Evolutionary conservation across 2,329 filamentous ascomycete species (phyloP), one percentile per base, ranked within the genome.

Genomic region (Alternaria sp.): DNA sequence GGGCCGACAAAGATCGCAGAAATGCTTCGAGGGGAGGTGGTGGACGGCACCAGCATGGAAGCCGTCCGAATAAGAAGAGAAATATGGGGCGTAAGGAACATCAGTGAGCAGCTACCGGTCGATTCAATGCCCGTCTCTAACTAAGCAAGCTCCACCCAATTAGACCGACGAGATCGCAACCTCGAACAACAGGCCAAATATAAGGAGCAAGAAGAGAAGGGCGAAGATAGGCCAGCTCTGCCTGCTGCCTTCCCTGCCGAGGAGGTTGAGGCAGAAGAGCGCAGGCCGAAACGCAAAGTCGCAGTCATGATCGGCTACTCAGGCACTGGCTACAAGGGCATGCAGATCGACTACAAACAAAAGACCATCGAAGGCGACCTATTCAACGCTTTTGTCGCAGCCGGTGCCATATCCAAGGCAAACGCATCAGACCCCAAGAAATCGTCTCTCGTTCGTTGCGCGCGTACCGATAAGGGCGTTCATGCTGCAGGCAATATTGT

Each of bases 401-500:
- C 95, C 3, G 92, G 94, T 18, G 94, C 95, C 39, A 97, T 99
- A 63, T 96, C 94, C 49, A 98, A 98, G 79, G 93, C 93, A 63
- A 99, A 99, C 75, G 95, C 95, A 22, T 89, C 96, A 70, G 95
- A 99, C 75, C 95, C 94, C 4, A 96, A 96, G 79, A 99, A 99
- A 80, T 96, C 93, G 2, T 94, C 93, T 53, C 87, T 99, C 47
- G 92, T 97, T 54, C 90, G 95, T 66, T 99, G 95, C 79, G 95
- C 95, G 4, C 87, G 95, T 65, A 99, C 95, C 0, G 95, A 99
- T 81, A 99, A 98, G 83, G 95, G 95, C 55, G 94, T 98, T 2
- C 94, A 98, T 78, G 94, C 94, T 1, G 94, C 94, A 1, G 95
- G 94, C 53, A 98, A 98, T 74, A 90, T 98, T 73, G 92, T 98